Conservation (phyloP, 768 basidiomycete genomes). For the Serendipita indica region DNA sequence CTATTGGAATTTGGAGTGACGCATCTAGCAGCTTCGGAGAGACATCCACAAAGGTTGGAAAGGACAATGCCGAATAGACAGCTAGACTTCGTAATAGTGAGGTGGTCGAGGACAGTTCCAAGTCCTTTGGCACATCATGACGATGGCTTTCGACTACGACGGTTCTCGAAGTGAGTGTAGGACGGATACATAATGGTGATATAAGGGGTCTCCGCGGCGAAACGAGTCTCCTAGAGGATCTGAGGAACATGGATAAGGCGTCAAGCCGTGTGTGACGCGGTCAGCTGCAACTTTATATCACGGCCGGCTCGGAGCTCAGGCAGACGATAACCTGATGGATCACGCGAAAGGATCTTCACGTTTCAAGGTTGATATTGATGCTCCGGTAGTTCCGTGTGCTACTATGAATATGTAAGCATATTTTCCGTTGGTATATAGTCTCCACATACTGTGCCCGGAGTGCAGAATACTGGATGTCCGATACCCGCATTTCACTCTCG, state of each 20-base stretch:
- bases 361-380: background rate
- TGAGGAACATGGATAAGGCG: background rate
- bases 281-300: too few species aligned
- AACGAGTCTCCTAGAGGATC: background rate
- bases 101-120: background rate
- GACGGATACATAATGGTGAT: background rate
- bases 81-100: constrained; percentile 55
- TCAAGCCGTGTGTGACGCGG: background rate
- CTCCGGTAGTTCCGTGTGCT: background rate
- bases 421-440: too few species aligned
- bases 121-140: background rate
- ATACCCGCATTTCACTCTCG: too few species aligned
- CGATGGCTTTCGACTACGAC: background rate
- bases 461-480: too few species aligned
- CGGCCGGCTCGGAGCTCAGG: too few species aligned
- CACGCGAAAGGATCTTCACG: background rate
- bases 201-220: background rate
- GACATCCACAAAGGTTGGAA: constrained; percentile 60
- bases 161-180: background rate
- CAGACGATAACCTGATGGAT: too few species aligned
- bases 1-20: constrained; percentile 40
- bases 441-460: too few species aligned
- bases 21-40: constrained; percentile 50
- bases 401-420: too few species aligned
- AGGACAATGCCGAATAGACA: constrained; percentile 69